phyloP scores from a whole-genome alignment of 2,329 filamentous ascomycete species.

The Epichloe typhina region DNA sequence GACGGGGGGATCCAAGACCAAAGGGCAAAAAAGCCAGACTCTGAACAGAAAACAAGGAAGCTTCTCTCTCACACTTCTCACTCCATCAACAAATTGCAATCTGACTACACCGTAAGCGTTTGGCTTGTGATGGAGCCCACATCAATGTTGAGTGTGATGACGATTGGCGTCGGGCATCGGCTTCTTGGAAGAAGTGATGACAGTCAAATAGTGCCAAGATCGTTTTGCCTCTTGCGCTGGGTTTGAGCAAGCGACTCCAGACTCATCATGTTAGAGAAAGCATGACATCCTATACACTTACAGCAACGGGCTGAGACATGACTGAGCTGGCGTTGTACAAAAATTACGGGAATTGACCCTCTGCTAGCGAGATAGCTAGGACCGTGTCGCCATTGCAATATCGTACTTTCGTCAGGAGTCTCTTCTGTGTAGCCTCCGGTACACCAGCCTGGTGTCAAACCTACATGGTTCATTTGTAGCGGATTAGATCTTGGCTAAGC shows the following conservation, averaged over 20 bases:
- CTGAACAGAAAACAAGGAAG: not conserved
- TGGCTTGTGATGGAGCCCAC: not conserved
- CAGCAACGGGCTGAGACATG: conserved; percentile 2
- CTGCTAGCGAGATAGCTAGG: conserved; percentile 2
- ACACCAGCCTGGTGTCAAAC: not conserved
- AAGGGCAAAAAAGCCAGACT: not conserved
- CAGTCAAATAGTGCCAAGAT: not conserved
- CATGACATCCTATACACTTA: conserved; percentile 1
- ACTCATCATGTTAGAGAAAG: not conserved
- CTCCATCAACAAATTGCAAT: not conserved
- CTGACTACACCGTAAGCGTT: not conserved
- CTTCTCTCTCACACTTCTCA: not conserved
- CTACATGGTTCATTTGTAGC: not conserved
- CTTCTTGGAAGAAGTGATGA: not conserved
- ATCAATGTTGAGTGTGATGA: not conserved
- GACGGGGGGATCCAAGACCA: not conserved
- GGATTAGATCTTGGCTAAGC: not conserved
- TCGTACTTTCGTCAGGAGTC: not conserved
- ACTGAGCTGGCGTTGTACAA: conserved; percentile 4
- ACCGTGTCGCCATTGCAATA: not conserved
- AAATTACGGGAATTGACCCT: not conserved
- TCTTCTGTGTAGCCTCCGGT: not conserved
- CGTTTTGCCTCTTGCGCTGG: not conserved
- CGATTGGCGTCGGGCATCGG: not conserved
- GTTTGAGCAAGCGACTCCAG: not conserved